Base-by-base conservation (phyloP, 306 rosid genomes). In the Prosopis cineraria region DNA sequence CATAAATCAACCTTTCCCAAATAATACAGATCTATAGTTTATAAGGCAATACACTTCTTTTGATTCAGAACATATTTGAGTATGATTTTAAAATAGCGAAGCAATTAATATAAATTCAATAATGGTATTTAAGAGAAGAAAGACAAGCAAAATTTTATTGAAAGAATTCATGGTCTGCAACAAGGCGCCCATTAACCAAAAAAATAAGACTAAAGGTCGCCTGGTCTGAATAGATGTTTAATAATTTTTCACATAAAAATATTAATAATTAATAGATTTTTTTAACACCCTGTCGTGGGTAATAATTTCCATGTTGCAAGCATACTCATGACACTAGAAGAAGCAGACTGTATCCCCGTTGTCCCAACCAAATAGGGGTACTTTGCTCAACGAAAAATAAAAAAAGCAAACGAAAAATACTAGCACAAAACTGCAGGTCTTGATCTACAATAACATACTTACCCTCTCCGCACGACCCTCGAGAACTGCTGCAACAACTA, bases 401-500 rank as follows among this genome's bases (percentile, higher is more conserved):
- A 1, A n/a, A n/a, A 20, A 20, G 59, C 25, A 52, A 20, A 8
- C 0, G 9, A 50, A 50, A 50, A 47, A 52, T n/a, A 52, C 20
- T 10, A 55, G 62, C 62, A 55, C 62, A 20, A 1, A 6, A 22
- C 62, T 22, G 62, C 13, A 11, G 62, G 10, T 24, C 14, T 24
- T 22, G 1, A 24, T 55, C 62, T 55, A 11, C 62, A 55, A 2
- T 55, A 68, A 81, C 10, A 63, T 64, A 55, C 92, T 82, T 88
- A 95, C 99, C 83, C 96, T 88, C 52, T 80, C 89, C 63, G 98
- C 91, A 76, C 73, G 93, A 72, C 98, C 99, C 85, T 95, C 99
- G 10, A 93, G 99, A 79, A 93, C 94, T 48, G 94, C 98, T 16
- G 97, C 99, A 78, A 93, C 97, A 72, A 93, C 98, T 7, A 80